Evolutionary conservation across 176 grass and related monocot genomes (phyloP).

Genomic region (Juncus inflexus): DNA sequence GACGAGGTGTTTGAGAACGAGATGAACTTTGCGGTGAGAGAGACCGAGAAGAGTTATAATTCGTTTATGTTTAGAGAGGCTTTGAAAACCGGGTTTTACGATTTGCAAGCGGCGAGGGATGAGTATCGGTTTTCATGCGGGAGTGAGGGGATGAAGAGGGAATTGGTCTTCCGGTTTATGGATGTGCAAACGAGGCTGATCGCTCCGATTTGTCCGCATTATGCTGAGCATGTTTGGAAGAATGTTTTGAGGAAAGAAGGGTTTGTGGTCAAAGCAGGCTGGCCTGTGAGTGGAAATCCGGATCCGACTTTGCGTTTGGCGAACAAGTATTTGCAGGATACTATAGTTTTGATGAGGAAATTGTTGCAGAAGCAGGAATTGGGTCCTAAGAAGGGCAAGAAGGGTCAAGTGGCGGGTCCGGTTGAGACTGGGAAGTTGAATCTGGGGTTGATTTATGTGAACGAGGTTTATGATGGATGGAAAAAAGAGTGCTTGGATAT

Average conservation of each 20-base stretch:
- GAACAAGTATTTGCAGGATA: conserved; percentile 80
- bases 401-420: conserved; percentile 36
- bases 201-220: conserved; percentile 66
- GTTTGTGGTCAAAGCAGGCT: conserved; percentile 61
- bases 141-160: conserved; percentile 54
- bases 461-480: conserved; percentile 71
- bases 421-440: conserved; percentile 42
- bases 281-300: conserved; percentile 39
- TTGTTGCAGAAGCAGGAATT: conserved; percentile 67
- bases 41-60: conserved; percentile 66
- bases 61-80: conserved; percentile 78
- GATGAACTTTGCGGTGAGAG: conserved; percentile 54
- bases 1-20: conserved; percentile 77
- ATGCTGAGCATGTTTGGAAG: conserved; percentile 67
- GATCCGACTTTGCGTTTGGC: conserved; percentile 53
- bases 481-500: conserved; percentile 68
- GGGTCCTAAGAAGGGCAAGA: conserved; percentile 67
- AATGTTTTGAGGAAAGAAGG: conserved; percentile 55
- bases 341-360: conserved; percentile 65
- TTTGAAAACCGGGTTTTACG: conserved; percentile 73
- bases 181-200: conserved; percentile 61
- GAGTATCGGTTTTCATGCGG: conserved; percentile 70
- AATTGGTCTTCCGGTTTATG: conserved; percentile 59
- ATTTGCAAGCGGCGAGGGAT: conserved; percentile 70
- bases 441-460: conserved; percentile 53